phyloP scores from a whole-genome alignment of 2,329 filamentous ascomycete genomes.

The Aureobasidium leucospermi region DNA sequence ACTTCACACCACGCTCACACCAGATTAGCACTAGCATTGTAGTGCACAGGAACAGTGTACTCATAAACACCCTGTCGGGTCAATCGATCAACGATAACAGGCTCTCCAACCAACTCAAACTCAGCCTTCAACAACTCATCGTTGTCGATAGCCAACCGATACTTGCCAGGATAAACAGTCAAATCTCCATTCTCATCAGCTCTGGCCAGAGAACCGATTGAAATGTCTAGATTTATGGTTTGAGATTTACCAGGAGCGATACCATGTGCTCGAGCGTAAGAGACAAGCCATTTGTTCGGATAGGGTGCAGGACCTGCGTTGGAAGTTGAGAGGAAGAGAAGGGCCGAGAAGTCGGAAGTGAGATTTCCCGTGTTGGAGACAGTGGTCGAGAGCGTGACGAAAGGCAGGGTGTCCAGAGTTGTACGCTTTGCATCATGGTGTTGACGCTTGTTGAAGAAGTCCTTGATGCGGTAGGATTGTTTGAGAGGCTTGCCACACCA shows the following conservation, averaged over 20 bases:
- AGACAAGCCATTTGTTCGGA: constrained; percentile 46
- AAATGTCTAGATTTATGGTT: constrained; percentile 35
- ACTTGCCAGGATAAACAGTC: constrained; percentile 48
- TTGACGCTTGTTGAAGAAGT: constrained; percentile 26
- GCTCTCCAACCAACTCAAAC: constrained; percentile 1
- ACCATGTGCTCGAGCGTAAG: constrained; percentile 39
- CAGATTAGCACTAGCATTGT: constrained; percentile 3
- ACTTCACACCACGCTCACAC: neutral
- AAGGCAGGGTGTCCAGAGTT: constrained; percentile 27
- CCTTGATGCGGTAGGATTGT: constrained; percentile 28
- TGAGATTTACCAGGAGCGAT: constrained; percentile 20
- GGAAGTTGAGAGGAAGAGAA: constrained; percentile 43
- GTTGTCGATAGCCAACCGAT: constrained; percentile 40
- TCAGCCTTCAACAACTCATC: neutral
- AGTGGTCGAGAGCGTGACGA: constrained; percentile 30
- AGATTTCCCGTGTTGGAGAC: constrained; percentile 39
- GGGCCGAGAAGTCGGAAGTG: constrained; percentile 47
- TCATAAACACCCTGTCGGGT: neutral
- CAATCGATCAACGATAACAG: constrained; percentile 4
- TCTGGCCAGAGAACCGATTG: constrained; percentile 43
- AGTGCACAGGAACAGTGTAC: constrained; percentile 1
- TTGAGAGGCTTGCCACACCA: constrained; percentile 14
- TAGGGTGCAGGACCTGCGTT: constrained; percentile 43
- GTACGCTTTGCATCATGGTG: constrained; percentile 19
- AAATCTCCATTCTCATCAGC: constrained; percentile 44